Conservation (phyloP, 1,284 basidiomycete species). For the Xanthoconium separans region DNA sequence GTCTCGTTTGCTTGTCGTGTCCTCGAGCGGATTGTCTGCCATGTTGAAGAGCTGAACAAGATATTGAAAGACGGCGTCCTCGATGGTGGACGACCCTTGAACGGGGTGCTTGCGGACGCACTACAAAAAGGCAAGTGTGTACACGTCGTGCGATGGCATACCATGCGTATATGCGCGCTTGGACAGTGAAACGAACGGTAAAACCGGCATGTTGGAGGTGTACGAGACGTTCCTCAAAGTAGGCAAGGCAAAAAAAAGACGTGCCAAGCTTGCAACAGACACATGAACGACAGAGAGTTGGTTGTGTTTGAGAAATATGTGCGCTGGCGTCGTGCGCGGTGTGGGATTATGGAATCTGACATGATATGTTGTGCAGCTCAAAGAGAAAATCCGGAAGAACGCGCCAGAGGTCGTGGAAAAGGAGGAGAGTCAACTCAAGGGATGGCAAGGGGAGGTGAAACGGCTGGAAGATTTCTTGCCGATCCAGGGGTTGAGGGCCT, state of each 20-base stretch:
- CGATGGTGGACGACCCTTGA: no score
- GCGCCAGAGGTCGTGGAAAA: conserved; percentile 42
- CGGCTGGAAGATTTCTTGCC: conserved; percentile 60
- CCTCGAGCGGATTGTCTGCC: no score
- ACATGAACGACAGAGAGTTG: conserved; percentile 63
- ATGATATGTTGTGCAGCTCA: conserved; percentile 39
- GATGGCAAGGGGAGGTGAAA: conserved; percentile 64
- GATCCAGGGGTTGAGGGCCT: conserved; percentile 48
- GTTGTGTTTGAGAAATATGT: conserved; percentile 69
- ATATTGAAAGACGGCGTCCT: conserved; percentile 49
- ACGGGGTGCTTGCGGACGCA: no score
- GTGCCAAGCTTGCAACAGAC: conserved; percentile 79
- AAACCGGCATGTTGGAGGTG: conserved; percentile 48
- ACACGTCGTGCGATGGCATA: background rate
- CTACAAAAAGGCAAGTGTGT: no score
- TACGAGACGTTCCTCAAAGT: conserved; percentile 63
- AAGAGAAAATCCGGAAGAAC: conserved; percentile 52
- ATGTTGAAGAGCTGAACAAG: conserved; percentile 54
- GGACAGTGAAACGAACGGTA: conserved; percentile 22
- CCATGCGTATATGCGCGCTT: background rate
- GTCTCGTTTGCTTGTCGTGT: no score
- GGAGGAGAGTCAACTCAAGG: conserved; percentile 43
- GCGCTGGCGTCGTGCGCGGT: conserved; percentile 17
- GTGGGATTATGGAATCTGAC: background rate
- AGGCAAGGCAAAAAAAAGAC: conserved; percentile 64